Base-by-base conservation (phyloP, 495 filamentous ascomycete genomes). In the Aspergillus hancockii region DNA sequence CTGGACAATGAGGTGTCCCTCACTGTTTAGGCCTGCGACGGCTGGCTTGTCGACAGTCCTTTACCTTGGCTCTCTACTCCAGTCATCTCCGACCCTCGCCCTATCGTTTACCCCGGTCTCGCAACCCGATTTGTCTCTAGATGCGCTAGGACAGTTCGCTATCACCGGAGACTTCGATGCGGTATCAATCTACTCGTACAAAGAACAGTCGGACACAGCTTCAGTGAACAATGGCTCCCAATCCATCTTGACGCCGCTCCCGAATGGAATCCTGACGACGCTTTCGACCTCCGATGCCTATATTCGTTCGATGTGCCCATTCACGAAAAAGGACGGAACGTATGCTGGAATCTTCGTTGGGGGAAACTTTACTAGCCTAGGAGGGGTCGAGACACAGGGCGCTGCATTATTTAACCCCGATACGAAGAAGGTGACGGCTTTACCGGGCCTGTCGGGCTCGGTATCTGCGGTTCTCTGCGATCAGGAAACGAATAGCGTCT, bases 321-420 rank as follows among this genome's bases (percentile, higher is more conserved):
- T 93, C 67, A 79, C 85, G 18, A 74, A 83, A 70, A 80, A 81
- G 41, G 79, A 90, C 71, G 90, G 90, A 50, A 83, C 75, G 5
- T 75, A 88, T 36, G 79, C 83, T 18, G 91, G 90, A 13, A 84
- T 97, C 28, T 85, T 97, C 22, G 82, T 97, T 5, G 94, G 88
- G 23, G 94, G 94, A 14, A 98, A 97, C 75, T 99, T 99, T 71
- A 97, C 93, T n/a, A 96, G 90, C 66, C 72, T 98, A 38, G 90
- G 87, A 34, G 85, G 85, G 49, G 78, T 87, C 45, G 77, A 91
- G 70, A 88, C 92, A 13, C 83, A 85, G 49, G 92, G 90, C 30
- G 84, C 93, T 34, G 94, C 94, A 19, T 67, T 93, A 55, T 92
- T 91, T 69, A 81, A 96, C 66, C 85, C 90, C 1, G 81, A 81